Evolutionary conservation across 768 basidiomycete species (phyloP).

Genomic region (Clitopilus passeckerianus): DNA sequence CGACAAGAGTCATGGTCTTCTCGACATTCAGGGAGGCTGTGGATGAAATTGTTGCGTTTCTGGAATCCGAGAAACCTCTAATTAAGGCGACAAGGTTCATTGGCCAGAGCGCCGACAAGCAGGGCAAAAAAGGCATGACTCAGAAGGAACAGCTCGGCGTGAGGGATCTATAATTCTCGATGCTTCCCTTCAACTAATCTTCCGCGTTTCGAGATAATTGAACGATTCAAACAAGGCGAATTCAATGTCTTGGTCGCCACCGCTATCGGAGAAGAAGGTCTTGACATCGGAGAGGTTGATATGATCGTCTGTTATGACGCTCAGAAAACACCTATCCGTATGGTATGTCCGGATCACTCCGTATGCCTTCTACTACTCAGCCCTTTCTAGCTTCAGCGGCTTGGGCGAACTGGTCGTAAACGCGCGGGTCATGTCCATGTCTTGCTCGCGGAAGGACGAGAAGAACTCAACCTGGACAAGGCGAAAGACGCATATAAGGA

Average conservation of each 20-base stretch:
- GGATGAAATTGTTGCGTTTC: constrained; percentile 80
- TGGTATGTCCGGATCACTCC: constrained; percentile 49
- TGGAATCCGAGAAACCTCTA: constrained; percentile 73
- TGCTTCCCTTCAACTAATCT: not conserved
- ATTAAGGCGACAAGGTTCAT: constrained; percentile 84
- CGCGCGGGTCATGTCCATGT: constrained; percentile 87
- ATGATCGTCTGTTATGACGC: constrained; percentile 95
- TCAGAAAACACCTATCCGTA: constrained; percentile 92
- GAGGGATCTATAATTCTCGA: constrained; percentile 10
- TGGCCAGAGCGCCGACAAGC: constrained; percentile 83
- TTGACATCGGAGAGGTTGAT: constrained; percentile 98
- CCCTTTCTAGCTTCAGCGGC: constrained; percentile 78
- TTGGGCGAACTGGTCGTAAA: constrained; percentile 93
- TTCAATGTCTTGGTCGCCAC: constrained; percentile 94
- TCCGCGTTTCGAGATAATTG: constrained; percentile 57
- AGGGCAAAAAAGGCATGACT: constrained; percentile 80
- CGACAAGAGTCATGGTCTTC: constrained; percentile 91
- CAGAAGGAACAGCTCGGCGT: constrained; percentile 94
- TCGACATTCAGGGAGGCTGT: constrained; percentile 87
- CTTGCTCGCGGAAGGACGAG: constrained; percentile 84
- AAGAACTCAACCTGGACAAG: constrained; percentile 86
- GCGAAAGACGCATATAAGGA: constrained; percentile 83
- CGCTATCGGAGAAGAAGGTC: constrained; percentile 95
- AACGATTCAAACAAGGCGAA: constrained; percentile 80
- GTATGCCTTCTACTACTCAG: not conserved